Conservation (phyloP, 2,329 filamentous ascomycete species). For the Grosmannia huntii region DNA sequence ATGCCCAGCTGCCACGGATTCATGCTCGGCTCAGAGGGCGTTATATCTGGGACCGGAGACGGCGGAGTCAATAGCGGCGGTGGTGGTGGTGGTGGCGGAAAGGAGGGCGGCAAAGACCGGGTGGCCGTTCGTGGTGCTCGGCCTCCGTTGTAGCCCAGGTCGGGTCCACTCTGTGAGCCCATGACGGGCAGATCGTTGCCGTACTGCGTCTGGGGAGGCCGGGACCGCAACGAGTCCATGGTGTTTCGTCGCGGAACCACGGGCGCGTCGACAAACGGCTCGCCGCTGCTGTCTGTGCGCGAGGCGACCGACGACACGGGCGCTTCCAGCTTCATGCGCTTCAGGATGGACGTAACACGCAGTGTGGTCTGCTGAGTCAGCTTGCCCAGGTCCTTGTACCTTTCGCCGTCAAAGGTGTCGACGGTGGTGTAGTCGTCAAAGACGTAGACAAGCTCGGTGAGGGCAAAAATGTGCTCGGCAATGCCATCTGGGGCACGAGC, state of each 20-base stretch:
- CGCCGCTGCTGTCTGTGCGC: constrained; percentile 4
- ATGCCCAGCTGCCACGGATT: constrained; percentile 13
- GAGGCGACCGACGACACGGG: not conserved
- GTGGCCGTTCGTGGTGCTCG: not conserved
- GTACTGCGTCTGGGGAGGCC: not conserved
- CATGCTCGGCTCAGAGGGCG: constrained; percentile 7
- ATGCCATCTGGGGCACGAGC: constrained; percentile 30
- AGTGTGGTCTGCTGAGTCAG: constrained; percentile 35
- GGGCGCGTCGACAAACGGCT: not conserved
- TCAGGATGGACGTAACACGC: constrained; percentile 35
- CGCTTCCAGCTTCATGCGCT: constrained; percentile 37
- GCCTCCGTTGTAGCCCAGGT: constrained; percentile 11
- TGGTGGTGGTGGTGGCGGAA: not conserved
- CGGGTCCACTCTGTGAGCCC: constrained; percentile 10
- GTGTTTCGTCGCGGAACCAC: not conserved
- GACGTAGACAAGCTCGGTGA: constrained; percentile 40
- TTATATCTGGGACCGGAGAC: constrained; percentile 3
- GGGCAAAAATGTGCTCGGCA: constrained; percentile 30
- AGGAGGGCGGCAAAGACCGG: not conserved
- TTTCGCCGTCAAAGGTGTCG: constrained; percentile 36
- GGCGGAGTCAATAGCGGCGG: not conserved
- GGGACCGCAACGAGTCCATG: not conserved
- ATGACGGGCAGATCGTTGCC: constrained; percentile 6
- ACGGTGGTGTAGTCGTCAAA: constrained; percentile 41
- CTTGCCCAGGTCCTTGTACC: constrained; percentile 35